Evolutionary conservation across 2,329 filamentous ascomycete species (phyloP), one percentile per base, ranked within the genome.

Genomic region (Myotisia sp.): DNA sequence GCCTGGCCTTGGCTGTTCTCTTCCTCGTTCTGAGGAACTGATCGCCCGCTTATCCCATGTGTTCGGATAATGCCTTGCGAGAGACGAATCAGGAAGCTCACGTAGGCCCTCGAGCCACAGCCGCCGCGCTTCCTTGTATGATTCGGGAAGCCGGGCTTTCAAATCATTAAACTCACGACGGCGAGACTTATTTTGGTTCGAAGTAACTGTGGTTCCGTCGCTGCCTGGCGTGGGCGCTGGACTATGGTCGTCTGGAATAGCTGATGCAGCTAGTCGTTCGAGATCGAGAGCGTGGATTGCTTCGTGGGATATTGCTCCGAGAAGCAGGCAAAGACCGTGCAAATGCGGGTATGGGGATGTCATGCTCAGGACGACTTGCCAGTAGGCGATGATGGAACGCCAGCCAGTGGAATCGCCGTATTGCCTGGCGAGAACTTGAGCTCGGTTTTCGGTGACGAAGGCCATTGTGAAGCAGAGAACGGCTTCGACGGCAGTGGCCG

Each of bases 401-500:
- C 67, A 70, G 23, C 50, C 54, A 2, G 53, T 49, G 8, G 56
- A 58, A 33, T 59, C 54, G 8, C 51, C 56, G 19, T 53, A 37
- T 47, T 56, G 55, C 13, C 59, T 55, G 17, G 44, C 46, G 18
- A 56, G 34, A 2, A 46, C 43, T 39, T 59, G 60, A 17, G 45
- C 51, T 32, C 58, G 53, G 29, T 63, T 57, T 30, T 62, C 57
- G 10, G 55, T 54, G 28, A 58, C 54, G 39, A 63, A 63, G 7
- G 62, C 60, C 20, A 67, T 51, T 34, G 64, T 60, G 40, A 64
- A 67, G 38, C 59, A 62, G 26, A 66, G 49, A 26, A 65, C 51
- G 7, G 60, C 56, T 42, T 67, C 63, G 20, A 64, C 53, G 10
- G 52, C 58, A 29, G 56, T 54, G 9, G 52, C 52, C 10, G 53